These are phyloP conservation scores for Ophiostoma novo-ulmi DNA, from an alignment of 2,329 filamentous ascomycete species.

Conservation along the genomic window DNA sequence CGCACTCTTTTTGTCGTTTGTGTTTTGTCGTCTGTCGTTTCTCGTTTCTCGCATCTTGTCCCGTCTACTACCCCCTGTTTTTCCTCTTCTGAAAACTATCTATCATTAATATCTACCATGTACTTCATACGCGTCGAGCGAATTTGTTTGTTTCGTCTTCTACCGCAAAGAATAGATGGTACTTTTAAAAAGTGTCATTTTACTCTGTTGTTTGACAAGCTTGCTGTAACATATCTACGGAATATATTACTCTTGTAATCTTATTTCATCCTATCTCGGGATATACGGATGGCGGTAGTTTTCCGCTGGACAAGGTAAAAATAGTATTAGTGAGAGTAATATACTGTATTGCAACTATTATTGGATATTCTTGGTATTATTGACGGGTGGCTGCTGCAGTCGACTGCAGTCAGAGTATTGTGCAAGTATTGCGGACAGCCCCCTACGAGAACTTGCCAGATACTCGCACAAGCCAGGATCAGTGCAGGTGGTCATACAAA, in stretches of 20 bases:
- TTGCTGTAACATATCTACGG: not conserved
- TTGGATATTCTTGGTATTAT: not conserved
- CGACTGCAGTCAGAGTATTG: not conserved
- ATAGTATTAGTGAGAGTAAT: not conserved
- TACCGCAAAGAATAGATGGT: not conserved
- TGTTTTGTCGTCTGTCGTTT: not conserved
- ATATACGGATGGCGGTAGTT: not conserved
- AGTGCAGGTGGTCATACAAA: not conserved
- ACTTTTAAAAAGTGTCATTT: not conserved
- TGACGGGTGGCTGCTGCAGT: not conserved
- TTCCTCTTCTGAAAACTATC: not conserved
- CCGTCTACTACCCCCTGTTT: not conserved
- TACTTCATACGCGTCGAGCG: not conserved
- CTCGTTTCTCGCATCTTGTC: not conserved
- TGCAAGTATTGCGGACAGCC: not conserved
- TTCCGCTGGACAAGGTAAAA: not conserved
- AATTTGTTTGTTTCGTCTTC: not conserved
- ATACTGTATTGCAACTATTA: not conserved
- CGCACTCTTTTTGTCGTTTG: not conserved
- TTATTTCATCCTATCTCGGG: not conserved
- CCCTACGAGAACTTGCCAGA: not conserved
- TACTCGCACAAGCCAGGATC: not conserved
- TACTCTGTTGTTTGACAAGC: not conserved
- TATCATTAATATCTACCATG: not conserved
- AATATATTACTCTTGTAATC: not conserved